phyloP scores from a whole-genome alignment of 306 rosid species.

The Inga oerstediana region DNA sequence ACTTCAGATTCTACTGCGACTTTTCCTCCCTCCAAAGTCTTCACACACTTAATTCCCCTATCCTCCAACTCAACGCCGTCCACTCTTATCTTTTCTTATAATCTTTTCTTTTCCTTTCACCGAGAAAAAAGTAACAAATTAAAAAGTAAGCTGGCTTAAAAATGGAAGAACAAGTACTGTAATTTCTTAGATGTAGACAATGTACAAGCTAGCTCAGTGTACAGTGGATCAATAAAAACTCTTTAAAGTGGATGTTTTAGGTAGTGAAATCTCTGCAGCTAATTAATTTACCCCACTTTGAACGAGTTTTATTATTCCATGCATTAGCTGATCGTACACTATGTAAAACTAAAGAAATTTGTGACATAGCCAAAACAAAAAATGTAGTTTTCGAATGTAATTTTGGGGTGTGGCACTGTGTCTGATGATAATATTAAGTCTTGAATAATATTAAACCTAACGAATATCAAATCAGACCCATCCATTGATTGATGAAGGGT shows the following conservation, averaged over 20 bases:
- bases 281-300: not conserved
- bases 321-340: not conserved
- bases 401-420: conserved; percentile 8
- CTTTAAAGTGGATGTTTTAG: not conserved
- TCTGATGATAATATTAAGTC: not conserved
- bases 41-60: conserved; percentile 38
- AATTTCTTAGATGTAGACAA: not conserved
- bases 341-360: not conserved
- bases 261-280: not conserved
- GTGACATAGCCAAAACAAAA: not conserved
- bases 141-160: not conserved
- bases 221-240: not conserved
- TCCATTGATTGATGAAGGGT: conserved; percentile 66
- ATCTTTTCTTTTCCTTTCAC: conserved; percentile 35
- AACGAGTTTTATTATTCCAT: not conserved
- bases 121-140: not conserved
- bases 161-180: not conserved
- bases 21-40: conserved; percentile 61
- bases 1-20: not conserved
- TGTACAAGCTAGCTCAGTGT: not conserved
- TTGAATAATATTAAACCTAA: not conserved
- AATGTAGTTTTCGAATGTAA: not conserved
- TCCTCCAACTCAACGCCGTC: conserved; percentile 20
- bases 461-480: conserved; percentile 59
- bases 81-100: conserved; percentile 31